Evolutionary conservation across 257 asterid species (phyloP).

Genomic region (Nicotiana attenuata): DNA sequence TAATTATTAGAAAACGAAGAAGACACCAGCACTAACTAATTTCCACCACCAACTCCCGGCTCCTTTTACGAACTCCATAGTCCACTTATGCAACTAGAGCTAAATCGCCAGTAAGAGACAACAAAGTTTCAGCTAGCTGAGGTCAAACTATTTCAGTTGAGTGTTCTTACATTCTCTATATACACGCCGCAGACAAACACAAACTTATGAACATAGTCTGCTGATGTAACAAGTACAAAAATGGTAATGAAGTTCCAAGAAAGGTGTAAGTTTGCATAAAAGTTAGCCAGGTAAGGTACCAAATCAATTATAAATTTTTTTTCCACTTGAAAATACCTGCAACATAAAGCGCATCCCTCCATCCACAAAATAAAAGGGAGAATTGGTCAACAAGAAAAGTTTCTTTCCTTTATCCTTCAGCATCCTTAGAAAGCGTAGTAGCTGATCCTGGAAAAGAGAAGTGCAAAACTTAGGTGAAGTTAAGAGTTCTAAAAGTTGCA

Average conservation of each 20-base stretch:
- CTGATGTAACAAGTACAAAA: background rate
- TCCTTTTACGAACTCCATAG: background rate
- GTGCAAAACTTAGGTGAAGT: background rate
- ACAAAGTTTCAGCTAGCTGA: background rate
- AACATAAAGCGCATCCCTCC: constrained; percentile 93
- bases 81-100: background rate
- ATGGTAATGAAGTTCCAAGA: background rate
- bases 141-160: constrained; percentile 1
- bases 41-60: background rate
- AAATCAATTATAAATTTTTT: background rate
- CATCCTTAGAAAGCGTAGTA: constrained; percentile 66
- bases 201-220: background rate
- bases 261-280: background rate
- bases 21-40: background rate
- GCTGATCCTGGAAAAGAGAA: constrained; percentile 51
- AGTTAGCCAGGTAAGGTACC: background rate
- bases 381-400: constrained; percentile 88
- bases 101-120: background rate
- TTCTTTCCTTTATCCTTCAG: constrained; percentile 87
- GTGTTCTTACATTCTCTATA: background rate
- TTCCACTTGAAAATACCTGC: constrained; percentile 50
- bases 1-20: background rate
- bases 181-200: background rate
- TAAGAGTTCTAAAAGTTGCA: background rate
- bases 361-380: constrained; percentile 91